Percentiles rank a stretch among this genome's conserved stretches.
phyloP scores from a whole-genome alignment of 2,329 filamentous ascomycete genomes.

The Davidsoniella neocaledoniae region DNA sequence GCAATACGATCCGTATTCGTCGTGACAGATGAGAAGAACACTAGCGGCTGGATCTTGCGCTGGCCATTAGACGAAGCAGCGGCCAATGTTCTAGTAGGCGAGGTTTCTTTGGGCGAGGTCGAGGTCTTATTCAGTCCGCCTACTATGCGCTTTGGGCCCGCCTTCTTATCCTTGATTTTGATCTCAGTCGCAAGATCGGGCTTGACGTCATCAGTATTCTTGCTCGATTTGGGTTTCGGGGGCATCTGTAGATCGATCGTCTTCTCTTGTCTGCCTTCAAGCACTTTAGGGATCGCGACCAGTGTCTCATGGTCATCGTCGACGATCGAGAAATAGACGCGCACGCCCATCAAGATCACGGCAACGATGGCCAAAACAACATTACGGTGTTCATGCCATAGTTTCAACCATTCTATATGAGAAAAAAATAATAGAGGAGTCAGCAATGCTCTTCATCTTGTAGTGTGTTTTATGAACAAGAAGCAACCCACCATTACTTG shows the following conservation, averaged over 20 bases:
- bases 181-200: not conserved
- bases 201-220: not conserved
- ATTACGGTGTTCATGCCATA: slow-evolving; percentile 31
- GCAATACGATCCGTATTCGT: slow-evolving; percentile 65
- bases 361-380: slow-evolving; percentile 26
- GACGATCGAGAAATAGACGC: slow-evolving; percentile 25
- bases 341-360: slow-evolving; percentile 22
- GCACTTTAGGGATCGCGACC: slow-evolving; percentile 21
- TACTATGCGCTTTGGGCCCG: slow-evolving; percentile 30
- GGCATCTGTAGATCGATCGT: too few relatives aligned
- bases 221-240: slow-evolving; percentile 6
- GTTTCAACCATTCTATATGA: slow-evolving; percentile 22
- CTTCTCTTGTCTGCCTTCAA: slow-evolving; percentile 17
- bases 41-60: slow-evolving; percentile 48
- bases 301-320: slow-evolving; percentile 21
- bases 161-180: slow-evolving; percentile 13
- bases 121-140: slow-evolving; percentile 23
- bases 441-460: too few relatives aligned
- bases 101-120: slow-evolving; percentile 15
- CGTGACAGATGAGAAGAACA: slow-evolving; percentile 85
- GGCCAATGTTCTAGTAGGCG: slow-evolving; percentile 8
- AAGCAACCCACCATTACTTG: not conserved
- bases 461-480: not conserved
- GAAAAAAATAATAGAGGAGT: not conserved
- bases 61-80: slow-evolving; percentile 17